These are phyloP conservation scores for Suillus occidentalis DNA, from an alignment of 768 basidiomycete species.

Conservation along the genomic window DNA sequence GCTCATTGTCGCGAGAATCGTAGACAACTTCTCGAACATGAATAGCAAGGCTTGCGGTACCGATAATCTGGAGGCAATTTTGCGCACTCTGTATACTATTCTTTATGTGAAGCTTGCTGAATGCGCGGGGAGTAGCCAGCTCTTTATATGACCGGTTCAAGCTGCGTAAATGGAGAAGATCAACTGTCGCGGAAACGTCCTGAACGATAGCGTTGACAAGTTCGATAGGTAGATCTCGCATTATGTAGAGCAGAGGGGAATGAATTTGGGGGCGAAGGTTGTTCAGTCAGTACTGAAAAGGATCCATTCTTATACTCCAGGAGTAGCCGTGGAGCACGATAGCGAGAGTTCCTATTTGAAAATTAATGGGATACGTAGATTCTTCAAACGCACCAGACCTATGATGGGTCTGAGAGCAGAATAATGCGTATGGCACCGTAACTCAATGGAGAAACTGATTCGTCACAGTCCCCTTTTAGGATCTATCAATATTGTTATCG, in stretches of 20 bases:
- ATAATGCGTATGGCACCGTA: no score
- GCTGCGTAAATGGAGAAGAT: slow-evolving; percentile 28
- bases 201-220: slow-evolving; percentile 25
- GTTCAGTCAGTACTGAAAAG: neutral
- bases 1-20: slow-evolving; percentile 26
- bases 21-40: slow-evolving; percentile 30
- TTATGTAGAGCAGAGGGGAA: slow-evolving; percentile 4
- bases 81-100: slow-evolving; percentile 30
- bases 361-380: neutral
- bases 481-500: neutral
- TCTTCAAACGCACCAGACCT: neutral
- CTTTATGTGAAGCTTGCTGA: slow-evolving; percentile 22
- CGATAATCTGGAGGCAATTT: slow-evolving; percentile 21
- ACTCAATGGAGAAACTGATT: neutral
- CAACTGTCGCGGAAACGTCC: slow-evolving; percentile 21
- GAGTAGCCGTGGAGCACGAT: neutral
- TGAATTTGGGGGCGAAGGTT: neutral
- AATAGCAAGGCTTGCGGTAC: slow-evolving; percentile 20
- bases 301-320: neutral
- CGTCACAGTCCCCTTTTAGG: neutral
- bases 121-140: slow-evolving; percentile 25
- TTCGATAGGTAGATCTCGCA: slow-evolving; percentile 29
- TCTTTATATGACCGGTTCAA: slow-evolving; percentile 26
- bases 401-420: no score
- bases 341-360: neutral